phyloP scores from a whole-genome alignment of 225 moss, liverwort and hornwort species.

The Pseudoscleropodium purum region DNA sequence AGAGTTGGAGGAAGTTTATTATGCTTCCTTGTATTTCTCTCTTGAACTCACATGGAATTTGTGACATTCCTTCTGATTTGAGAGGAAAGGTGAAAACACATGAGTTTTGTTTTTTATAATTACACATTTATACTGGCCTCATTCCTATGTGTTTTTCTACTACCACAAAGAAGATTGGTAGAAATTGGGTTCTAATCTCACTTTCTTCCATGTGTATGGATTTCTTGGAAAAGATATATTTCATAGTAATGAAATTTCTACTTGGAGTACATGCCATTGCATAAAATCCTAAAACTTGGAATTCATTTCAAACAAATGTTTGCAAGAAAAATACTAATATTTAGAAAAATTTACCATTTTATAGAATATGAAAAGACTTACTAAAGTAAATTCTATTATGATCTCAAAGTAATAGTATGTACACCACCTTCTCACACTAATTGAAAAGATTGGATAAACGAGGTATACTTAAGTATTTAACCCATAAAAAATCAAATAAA shows the following conservation, averaged over 20 bases:
- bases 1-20: not conserved
- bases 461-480: not conserved
- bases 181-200: not conserved
- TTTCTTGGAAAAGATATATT: not conserved
- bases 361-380: too few species aligned
- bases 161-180: not conserved
- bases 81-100: not conserved
- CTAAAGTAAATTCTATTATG: not conserved
- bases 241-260: not conserved
- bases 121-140: not conserved
- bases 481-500: fast-evolving
- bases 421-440: not conserved
- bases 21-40: not conserved
- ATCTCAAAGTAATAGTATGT: not conserved
- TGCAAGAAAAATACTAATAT: not conserved
- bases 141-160: fast-evolving
- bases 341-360: not conserved
- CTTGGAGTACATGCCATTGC: not conserved
- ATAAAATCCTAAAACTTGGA: not conserved
- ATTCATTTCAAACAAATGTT: not conserved
- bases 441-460: not conserved
- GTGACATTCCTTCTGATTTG: not conserved
- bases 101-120: not conserved
- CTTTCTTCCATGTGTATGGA: not conserved
- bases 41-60: not conserved